Conservation (phyloP, 768 basidiomycete genomes). For the Xerocomus brunneocitrinus region DNA sequence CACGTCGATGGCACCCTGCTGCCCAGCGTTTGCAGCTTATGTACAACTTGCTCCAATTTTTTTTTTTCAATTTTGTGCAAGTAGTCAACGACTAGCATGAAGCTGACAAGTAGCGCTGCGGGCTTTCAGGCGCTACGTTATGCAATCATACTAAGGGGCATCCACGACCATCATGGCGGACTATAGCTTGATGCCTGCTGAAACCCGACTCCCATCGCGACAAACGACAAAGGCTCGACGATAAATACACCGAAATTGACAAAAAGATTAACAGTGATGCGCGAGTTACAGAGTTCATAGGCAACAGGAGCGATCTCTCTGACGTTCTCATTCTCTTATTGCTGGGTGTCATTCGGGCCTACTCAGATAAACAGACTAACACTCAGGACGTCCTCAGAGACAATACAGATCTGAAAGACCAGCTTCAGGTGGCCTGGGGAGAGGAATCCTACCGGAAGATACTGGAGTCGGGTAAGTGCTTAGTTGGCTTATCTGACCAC, state of each 20-base stretch:
- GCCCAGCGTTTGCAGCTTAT: no score
- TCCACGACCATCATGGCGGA: not conserved
- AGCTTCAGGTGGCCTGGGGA: not conserved
- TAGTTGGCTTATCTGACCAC: not conserved
- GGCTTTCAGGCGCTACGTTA: no score
- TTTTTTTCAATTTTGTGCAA: no score
- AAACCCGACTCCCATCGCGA: not conserved
- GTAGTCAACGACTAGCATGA: no score
- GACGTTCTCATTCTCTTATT: not conserved
- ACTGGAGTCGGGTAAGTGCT: not conserved
- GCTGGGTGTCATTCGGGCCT: not conserved
- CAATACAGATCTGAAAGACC: not conserved
- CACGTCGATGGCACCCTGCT: no score
- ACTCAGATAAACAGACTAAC: no score
- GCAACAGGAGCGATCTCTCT: not conserved
- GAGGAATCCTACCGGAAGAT: not conserved
- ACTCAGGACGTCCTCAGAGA: no score
- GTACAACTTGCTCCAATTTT: no score
- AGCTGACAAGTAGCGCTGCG: no score
- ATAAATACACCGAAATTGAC: not conserved
- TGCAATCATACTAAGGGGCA: no score
- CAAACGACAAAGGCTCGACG: not conserved
- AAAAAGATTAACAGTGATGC: not conserved
- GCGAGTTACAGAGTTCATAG: not conserved
- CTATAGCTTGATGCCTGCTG: not conserved